phyloP scores from a whole-genome alignment of 208 protist species.

The Balamuthia mandrillaris region DNA sequence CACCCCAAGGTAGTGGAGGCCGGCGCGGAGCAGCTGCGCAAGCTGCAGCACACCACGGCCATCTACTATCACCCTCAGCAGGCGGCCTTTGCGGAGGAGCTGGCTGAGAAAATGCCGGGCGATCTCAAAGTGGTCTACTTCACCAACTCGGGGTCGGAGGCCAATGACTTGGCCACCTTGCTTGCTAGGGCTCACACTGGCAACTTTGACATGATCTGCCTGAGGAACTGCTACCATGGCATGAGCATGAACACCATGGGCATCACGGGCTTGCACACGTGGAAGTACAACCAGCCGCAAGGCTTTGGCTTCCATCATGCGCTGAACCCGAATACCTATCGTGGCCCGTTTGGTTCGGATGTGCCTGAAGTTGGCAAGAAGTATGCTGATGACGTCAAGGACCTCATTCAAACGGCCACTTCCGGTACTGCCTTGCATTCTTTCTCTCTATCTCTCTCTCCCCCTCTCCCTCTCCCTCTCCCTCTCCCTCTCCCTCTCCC shows the following conservation, averaged over 20 bases:
- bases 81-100: slow-evolving; percentile 51
- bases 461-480: neutral
- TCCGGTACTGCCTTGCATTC: neutral
- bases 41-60: slow-evolving; percentile 69
- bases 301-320: slow-evolving; percentile 47
- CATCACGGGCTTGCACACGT: slow-evolving; percentile 55
- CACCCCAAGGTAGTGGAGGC: slow-evolving; percentile 66
- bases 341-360: slow-evolving; percentile 41
- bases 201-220: slow-evolving; percentile 52
- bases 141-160: slow-evolving; percentile 79
- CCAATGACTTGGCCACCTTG: slow-evolving; percentile 76
- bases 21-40: slow-evolving; percentile 59
- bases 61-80: slow-evolving; percentile 62
- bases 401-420: slow-evolving; percentile 47
- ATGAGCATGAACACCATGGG: slow-evolving; percentile 49
- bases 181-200: slow-evolving; percentile 62
- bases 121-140: slow-evolving; percentile 64
- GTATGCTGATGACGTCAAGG: slow-evolving; percentile 47
- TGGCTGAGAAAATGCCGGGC: slow-evolving; percentile 53
- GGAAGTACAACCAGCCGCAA: slow-evolving; percentile 55
- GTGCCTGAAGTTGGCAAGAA: slow-evolving; percentile 45
- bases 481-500: neutral
- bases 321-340: slow-evolving; percentile 44
- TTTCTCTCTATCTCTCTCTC: neutral
- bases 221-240: slow-evolving; percentile 73